These are phyloP conservation scores for Claviceps pazoutovae DNA, from an alignment of 2,329 filamentous ascomycete species.

Conservation along the genomic window DNA sequence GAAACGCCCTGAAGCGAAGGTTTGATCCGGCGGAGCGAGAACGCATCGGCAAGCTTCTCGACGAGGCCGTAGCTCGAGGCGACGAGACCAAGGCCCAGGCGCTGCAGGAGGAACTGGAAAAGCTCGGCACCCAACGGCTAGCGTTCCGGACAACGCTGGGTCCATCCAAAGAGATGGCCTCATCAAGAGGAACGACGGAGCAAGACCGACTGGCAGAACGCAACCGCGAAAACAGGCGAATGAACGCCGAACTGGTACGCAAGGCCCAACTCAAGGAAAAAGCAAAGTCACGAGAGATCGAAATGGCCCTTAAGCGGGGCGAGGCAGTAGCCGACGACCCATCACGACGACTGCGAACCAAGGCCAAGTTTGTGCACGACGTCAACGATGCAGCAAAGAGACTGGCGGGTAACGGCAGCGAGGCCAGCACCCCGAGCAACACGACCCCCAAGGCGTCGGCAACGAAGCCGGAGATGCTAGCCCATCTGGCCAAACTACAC, in stretches of 20 bases:
- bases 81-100: constrained; percentile 43
- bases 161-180: constrained; percentile 35
- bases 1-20: constrained; percentile 52
- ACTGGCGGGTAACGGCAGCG: constrained; percentile 32
- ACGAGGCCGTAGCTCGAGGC: constrained; percentile 49
- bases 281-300: constrained; percentile 44
- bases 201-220: constrained; percentile 73
- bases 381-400: constrained; percentile 36
- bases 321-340: constrained; percentile 46
- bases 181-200: constrained; percentile 41
- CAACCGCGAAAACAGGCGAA: constrained; percentile 70
- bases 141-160: constrained; percentile 57
- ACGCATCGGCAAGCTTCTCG: constrained; percentile 48
- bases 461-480: constrained; percentile 28
- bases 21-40: constrained; percentile 55
- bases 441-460: constrained; percentile 36
- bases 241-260: constrained; percentile 81
- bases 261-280: constrained; percentile 78
- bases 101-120: constrained; percentile 46
- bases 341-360: constrained; percentile 49
- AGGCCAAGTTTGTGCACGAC: constrained; percentile 55
- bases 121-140: constrained; percentile 53
- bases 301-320: constrained; percentile 47
- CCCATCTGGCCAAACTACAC: constrained; percentile 40
- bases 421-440: constrained; percentile 36